Evolutionary conservation across 768 basidiomycete species (phyloP).

Genomic region (Pisolithus marmoratus): DNA sequence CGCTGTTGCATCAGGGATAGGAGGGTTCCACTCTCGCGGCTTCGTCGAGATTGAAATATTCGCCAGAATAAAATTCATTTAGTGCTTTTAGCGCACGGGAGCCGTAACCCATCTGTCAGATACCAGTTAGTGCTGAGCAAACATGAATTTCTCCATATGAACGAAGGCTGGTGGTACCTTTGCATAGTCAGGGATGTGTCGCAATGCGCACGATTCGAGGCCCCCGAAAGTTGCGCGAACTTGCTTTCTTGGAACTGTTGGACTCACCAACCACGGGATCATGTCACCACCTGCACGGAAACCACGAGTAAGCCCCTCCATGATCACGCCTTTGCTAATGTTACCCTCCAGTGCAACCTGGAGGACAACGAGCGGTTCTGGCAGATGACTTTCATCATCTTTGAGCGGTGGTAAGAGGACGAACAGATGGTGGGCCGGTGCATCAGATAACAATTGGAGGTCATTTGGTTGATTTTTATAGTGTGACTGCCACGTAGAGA

Average conservation of each 20-base stretch:
- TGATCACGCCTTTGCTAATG: slow-evolving; percentile 77
- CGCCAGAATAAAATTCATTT: slow-evolving; percentile 89
- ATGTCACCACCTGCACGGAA: slow-evolving; percentile 88
- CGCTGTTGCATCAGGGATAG: slow-evolving; percentile 53
- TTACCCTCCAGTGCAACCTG: slow-evolving; percentile 96
- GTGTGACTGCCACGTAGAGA: slow-evolving; percentile 92
- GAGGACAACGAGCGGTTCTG: slow-evolving; percentile 91
- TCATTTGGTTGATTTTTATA: slow-evolving; percentile 99
- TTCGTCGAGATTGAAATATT: slow-evolving; percentile 86
- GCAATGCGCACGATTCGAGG: slow-evolving; percentile 89
- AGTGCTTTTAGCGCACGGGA: slow-evolving; percentile 81
- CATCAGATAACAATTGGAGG: slow-evolving; percentile 94
- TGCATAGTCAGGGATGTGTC: slow-evolving; percentile 91
- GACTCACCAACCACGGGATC: slow-evolving; percentile 94
- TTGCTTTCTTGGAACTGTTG: slow-evolving; percentile 95
- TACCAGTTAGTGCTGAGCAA: slow-evolving; percentile 2
- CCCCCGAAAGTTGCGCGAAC: slow-evolving; percentile 89
- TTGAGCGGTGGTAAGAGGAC: slow-evolving; percentile 90
- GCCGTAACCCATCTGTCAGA: slow-evolving; percentile 89
- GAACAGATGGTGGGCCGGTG: slow-evolving; percentile 94
- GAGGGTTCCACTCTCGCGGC: slow-evolving; percentile 41
- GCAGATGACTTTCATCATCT: slow-evolving; percentile 84
- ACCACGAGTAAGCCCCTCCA: slow-evolving; percentile 83
- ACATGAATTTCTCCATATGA: neutral
- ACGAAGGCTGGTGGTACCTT: slow-evolving; percentile 44